Evolutionary conservation across 257 asterid species (phyloP).

Genomic region (Henckelia pumila): DNA sequence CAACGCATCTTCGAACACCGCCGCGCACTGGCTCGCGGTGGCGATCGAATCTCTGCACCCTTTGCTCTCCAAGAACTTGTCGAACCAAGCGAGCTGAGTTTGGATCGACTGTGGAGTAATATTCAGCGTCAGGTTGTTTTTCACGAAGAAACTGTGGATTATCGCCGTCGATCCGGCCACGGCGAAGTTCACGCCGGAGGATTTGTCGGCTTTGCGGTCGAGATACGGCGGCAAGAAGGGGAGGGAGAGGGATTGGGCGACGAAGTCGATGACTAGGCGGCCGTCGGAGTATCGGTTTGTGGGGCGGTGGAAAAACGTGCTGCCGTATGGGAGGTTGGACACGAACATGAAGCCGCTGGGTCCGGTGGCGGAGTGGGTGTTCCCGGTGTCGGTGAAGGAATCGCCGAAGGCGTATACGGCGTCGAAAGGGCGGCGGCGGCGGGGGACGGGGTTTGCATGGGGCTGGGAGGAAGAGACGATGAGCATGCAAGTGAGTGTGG

Average conservation of each 20-base stretch:
- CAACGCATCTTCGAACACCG: constrained; percentile 48
- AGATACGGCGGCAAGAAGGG: constrained; percentile 60
- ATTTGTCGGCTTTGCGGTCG: constrained; percentile 30
- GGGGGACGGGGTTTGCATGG: constrained; percentile 12
- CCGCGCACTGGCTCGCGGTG: constrained; percentile 42
- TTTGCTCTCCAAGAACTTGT: constrained; percentile 36
- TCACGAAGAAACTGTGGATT: constrained; percentile 50
- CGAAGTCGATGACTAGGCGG: constrained; percentile 65
- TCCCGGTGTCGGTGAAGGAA: constrained; percentile 87
- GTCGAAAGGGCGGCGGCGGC: constrained; percentile 38
- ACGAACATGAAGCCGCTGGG: constrained; percentile 55
- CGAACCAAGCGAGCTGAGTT: constrained; percentile 62
- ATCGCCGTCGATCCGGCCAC: constrained; percentile 81
- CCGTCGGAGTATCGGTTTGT: constrained; percentile 88
- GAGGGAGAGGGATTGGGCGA: constrained; percentile 49
- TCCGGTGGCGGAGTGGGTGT: constrained; percentile 60
- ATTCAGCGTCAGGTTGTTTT: constrained; percentile 54
- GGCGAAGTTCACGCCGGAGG: constrained; percentile 64
- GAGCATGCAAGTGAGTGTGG: constrained; percentile 18
- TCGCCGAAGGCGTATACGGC: constrained; percentile 71
- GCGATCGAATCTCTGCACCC: constrained; percentile 40
- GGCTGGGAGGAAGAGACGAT: not conserved
- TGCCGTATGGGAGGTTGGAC: constrained; percentile 68
- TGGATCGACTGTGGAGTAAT: constrained; percentile 61
- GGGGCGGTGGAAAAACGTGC: constrained; percentile 72